These are phyloP conservation scores for Mycena citricolor DNA, from an alignment of 1,284 basidiomycete species.

Conservation along the genomic window DNA sequence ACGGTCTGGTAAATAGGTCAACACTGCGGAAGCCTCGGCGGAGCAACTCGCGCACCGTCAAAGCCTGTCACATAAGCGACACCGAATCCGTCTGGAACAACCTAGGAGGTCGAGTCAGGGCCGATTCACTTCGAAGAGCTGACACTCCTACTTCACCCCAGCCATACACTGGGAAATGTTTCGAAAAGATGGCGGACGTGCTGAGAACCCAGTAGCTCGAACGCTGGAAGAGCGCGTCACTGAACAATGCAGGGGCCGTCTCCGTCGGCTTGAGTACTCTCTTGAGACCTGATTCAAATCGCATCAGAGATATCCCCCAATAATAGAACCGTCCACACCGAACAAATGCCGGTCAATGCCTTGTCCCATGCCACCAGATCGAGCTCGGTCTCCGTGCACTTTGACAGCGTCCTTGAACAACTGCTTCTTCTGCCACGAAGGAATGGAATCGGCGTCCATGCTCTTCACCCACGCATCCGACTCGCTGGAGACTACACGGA, in stretches of 20 bases:
- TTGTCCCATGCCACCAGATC: slow-evolving; percentile 66
- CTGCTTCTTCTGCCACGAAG: slow-evolving; percentile 46
- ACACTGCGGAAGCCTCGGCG: not conserved
- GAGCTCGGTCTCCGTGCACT: slow-evolving; percentile 71
- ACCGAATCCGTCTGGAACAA: slow-evolving; percentile 79
- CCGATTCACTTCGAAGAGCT: not conserved
- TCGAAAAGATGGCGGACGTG: slow-evolving; percentile 86
- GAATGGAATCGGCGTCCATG: slow-evolving; percentile 58
- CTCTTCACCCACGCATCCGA: slow-evolving; percentile 71
- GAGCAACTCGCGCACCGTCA: slow-evolving; percentile 43
- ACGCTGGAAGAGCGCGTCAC: slow-evolving; percentile 68
- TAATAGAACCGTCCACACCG: slow-evolving; percentile 42
- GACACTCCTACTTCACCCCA: slow-evolving; percentile 70
- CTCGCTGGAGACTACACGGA: slow-evolving; percentile 75
- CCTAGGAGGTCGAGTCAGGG: slow-evolving; percentile 36
- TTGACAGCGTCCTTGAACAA: slow-evolving; percentile 68
- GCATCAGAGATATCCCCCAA: slow-evolving; percentile 6
- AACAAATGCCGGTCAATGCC: slow-evolving; percentile 86
- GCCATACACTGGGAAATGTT: slow-evolving; percentile 79
- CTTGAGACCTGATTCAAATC: slow-evolving; percentile 55
- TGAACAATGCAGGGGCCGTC: slow-evolving; percentile 63
- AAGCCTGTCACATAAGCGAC: slow-evolving; percentile 78
- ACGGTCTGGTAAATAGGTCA: slow-evolving; percentile 46
- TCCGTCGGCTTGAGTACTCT: slow-evolving; percentile 63
- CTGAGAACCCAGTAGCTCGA: slow-evolving; percentile 74